Conservation (phyloP, 1,284 basidiomycete species). For the Fomes fomentarius region DNA sequence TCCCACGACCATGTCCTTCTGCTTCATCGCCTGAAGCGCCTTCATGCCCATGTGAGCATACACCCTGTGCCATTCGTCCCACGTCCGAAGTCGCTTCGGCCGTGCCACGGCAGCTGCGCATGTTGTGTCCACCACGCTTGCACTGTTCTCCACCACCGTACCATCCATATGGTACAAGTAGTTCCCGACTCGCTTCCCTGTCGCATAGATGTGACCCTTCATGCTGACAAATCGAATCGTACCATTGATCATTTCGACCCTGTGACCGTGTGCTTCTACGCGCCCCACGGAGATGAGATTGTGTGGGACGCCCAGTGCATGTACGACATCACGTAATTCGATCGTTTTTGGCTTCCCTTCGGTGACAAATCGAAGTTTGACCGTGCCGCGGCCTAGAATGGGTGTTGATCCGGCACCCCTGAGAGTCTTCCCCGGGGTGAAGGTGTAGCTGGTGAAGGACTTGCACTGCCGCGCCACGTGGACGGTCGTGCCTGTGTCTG, state of each 20-base stretch:
- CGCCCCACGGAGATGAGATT: slow-evolving; percentile 39
- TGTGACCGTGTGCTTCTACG: too few species aligned
- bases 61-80: slow-evolving; percentile 38
- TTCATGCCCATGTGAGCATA: slow-evolving; percentile 1
- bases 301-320: slow-evolving; percentile 35
- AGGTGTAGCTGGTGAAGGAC: slow-evolving; percentile 19
- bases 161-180: too few species aligned
- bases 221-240: too few species aligned
- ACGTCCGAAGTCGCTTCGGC: too few species aligned
- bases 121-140: too few species aligned
- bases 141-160: too few species aligned
- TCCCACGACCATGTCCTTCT: not conserved
- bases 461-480: slow-evolving; percentile 17
- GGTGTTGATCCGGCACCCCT: slow-evolving; percentile 19
- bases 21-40: not conserved
- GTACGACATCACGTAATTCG: slow-evolving; percentile 32
- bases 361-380: slow-evolving; percentile 20
- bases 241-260: too few species aligned
- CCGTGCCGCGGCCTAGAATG: slow-evolving; percentile 21
- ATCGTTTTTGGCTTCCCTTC: slow-evolving; percentile 11
- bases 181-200: too few species aligned
- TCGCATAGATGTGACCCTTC: too few species aligned
- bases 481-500: slow-evolving; percentile 16
- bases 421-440: slow-evolving; percentile 17
- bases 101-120: not conserved